These are phyloP conservation scores for Suillus spraguei DNA, from an alignment of 768 basidiomycete species.

Conservation along the genomic window DNA sequence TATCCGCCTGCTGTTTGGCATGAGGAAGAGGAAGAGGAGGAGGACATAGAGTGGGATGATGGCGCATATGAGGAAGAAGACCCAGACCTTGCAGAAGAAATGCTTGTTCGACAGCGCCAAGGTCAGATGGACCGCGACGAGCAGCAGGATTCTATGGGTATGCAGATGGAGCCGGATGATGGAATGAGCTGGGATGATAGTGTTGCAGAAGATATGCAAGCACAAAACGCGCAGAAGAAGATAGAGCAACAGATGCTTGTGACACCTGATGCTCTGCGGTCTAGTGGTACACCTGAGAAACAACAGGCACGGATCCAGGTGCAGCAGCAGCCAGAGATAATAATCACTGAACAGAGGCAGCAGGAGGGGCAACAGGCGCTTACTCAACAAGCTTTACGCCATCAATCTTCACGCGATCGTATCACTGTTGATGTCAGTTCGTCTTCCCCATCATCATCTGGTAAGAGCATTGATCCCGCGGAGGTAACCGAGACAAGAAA, in stretches of 20 bases:
- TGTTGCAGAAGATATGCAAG: conserved; percentile 54
- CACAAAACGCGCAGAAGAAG: conserved; percentile 30
- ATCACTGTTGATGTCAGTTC: conserved; percentile 30
- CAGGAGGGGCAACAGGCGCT: conserved; percentile 35
- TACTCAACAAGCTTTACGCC: conserved; percentile 38
- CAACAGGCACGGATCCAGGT: conserved; percentile 32
- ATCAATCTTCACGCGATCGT: conserved; percentile 52
- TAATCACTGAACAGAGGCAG: conserved; percentile 37
- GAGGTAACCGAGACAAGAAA: conserved; percentile 75
- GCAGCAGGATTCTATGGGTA: conserved; percentile 32
- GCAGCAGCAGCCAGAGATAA: conserved; percentile 31
- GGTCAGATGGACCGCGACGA: conserved; percentile 34
- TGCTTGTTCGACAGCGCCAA: conserved; percentile 44
- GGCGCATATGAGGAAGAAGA: conserved; percentile 75
- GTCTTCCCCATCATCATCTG: conserved; percentile 31
- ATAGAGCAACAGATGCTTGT: conserved; percentile 22
- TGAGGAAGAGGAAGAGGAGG: conserved; percentile 68
- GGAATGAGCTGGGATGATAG: conserved; percentile 88
- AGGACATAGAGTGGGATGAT: conserved; percentile 58
- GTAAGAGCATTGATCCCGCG: conserved; percentile 58
- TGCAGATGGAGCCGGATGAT: conserved; percentile 72
- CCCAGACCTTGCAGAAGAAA: conserved; percentile 57
- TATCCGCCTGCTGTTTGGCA: conserved; percentile 86
- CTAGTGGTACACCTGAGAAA: conserved; percentile 32
- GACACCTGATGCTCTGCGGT: conserved; percentile 39